These are phyloP conservation scores for Dactylonectria macrodidyma DNA, from an alignment of 2,329 filamentous ascomycete species.

Conservation along the genomic window DNA sequence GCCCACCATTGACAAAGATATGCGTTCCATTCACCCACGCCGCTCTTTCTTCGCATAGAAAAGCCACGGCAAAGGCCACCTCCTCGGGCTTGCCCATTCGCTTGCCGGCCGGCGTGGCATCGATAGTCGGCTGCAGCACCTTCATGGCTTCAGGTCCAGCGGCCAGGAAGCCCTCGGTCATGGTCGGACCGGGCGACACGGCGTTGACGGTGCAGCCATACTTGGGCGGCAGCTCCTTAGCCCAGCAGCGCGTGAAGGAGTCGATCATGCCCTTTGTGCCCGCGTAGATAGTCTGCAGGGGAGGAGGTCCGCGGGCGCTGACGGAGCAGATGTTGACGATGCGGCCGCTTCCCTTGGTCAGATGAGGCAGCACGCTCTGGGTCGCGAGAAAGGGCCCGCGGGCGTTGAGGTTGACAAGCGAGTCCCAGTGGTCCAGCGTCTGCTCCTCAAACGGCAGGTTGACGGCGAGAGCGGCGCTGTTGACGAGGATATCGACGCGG, in stretches of 20 bases:
- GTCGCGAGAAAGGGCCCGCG: conserved; percentile 60
- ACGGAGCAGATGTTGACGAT: conserved; percentile 61
- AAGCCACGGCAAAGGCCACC: conserved; percentile 62
- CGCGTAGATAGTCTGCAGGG: conserved; percentile 61
- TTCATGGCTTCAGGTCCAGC: conserved; percentile 51
- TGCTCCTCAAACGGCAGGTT: conserved; percentile 56
- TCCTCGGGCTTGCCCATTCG: conserved; percentile 61
- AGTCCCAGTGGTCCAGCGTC: conserved; percentile 56
- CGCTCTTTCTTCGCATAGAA: conserved; percentile 60
- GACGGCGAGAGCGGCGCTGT: conserved; percentile 54
- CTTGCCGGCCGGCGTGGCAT: conserved; percentile 58
- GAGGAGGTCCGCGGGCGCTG: conserved; percentile 52
- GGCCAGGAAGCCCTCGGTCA: conserved; percentile 54
- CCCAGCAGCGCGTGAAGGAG: conserved; percentile 60
- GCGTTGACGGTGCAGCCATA: conserved; percentile 34
- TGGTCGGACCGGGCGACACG: conserved; percentile 46
- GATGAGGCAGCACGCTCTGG: conserved; percentile 55
- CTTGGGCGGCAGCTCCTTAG: conserved; percentile 52
- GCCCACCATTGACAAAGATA: conserved; percentile 47
- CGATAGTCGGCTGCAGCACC: conserved; percentile 58
- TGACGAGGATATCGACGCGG: conserved; percentile 57
- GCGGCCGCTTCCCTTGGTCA: conserved; percentile 52
- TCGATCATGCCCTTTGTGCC: conserved; percentile 66
- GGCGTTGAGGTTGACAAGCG: conserved; percentile 58
- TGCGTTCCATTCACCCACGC: conserved; percentile 63